phyloP scores from a whole-genome alignment of 805 yeast species.

The Kazachstania taianensis region DNA sequence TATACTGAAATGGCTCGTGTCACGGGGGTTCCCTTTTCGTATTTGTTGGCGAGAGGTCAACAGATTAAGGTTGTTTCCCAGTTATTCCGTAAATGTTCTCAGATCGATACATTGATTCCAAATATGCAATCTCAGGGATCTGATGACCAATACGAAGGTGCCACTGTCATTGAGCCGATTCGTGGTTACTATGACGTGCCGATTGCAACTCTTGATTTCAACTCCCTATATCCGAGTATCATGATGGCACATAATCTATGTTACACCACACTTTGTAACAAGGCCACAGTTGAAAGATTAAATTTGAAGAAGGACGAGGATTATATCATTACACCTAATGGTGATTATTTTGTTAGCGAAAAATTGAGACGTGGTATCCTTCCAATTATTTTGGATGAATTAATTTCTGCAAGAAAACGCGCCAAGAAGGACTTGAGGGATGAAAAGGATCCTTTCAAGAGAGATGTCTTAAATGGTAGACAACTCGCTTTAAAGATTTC shows the following conservation, averaged over 20 bases:
- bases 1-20: conserved; percentile 99
- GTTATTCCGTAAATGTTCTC: conserved; percentile 82
- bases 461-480: conserved; percentile 92
- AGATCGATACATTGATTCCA: conserved; percentile 81
- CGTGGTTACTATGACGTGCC: conserved; percentile 97
- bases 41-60: conserved; percentile 83
- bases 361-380: conserved; percentile 68
- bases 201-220: conserved; percentile 95
- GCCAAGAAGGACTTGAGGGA: conserved; percentile 85
- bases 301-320: conserved; percentile 60
- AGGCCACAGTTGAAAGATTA: conserved; percentile 55
- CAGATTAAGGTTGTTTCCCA: conserved; percentile 97
- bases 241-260: conserved; percentile 99
- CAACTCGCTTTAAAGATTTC: conserved; percentile 93
- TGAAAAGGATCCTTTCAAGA: conserved; percentile 88
- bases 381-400: conserved; percentile 85
- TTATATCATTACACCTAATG: conserved; percentile 81
- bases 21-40: conserved; percentile 95
- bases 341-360: conserved; percentile 76
- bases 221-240: conserved; percentile 92
- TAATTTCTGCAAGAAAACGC: conserved; percentile 81
- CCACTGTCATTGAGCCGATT: conserved; percentile 93
- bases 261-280: conserved; percentile 77
- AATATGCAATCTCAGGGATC: conserved; percentile 71
- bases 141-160: conserved; percentile 96